Evolutionary conservation across 345 rosid species (phyloP).

Genomic region (Mangifera indica): DNA sequence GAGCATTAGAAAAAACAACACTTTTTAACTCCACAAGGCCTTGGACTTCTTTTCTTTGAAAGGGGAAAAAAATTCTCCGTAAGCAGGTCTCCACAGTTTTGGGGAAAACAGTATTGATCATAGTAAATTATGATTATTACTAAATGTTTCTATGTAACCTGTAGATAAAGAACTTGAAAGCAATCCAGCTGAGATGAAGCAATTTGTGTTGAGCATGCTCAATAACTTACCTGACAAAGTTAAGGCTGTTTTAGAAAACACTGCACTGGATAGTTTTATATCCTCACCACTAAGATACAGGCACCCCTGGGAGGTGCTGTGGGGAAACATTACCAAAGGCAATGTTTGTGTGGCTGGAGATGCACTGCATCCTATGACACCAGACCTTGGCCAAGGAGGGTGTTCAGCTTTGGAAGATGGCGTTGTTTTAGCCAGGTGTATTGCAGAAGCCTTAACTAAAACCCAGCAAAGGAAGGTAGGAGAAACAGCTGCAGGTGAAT

Average conservation of each 20-base stretch:
- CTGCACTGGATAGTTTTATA: constrained; percentile 32
- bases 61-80: too few species aligned
- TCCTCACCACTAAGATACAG: constrained; percentile 36
- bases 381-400: constrained; percentile 71
- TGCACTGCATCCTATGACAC: constrained; percentile 78
- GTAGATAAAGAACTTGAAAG: constrained; percentile 28
- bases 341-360: constrained; percentile 68
- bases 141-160: neutral
- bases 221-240: constrained; percentile 36
- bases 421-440: constrained; percentile 61
- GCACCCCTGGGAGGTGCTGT: constrained; percentile 57
- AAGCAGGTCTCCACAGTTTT: too few species aligned
- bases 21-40: too few species aligned
- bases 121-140: too few species aligned
- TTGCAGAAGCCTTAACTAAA: constrained; percentile 40
- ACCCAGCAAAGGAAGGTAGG: neutral
- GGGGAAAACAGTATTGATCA: too few species aligned
- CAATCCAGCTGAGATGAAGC: constrained; percentile 40
- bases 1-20: too few species aligned
- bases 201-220: constrained; percentile 41
- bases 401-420: constrained; percentile 68
- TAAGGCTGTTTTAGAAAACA: constrained; percentile 36
- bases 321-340: constrained; percentile 58
- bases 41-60: too few species aligned
- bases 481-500: too few species aligned